Percentiles rank a stretch among this genome's conserved stretches.
Evolutionary conservation across 1,284 basidiomycete genomes (phyloP).

Genomic region (Malassezia sympodialis): DNA sequence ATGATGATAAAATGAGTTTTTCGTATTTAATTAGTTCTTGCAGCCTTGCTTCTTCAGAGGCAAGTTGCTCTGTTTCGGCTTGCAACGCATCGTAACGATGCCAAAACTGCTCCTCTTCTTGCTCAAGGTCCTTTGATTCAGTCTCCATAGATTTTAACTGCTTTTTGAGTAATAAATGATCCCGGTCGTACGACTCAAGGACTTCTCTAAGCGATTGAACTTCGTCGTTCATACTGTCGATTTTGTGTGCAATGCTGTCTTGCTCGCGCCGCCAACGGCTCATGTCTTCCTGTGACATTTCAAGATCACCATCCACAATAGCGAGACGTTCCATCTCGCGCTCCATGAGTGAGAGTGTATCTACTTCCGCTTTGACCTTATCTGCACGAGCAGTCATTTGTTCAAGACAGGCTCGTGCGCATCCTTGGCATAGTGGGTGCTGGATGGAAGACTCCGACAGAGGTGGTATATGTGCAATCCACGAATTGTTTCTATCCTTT

Average conservation of each 20-base stretch:
- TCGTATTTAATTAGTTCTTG: slow-evolving; percentile 53
- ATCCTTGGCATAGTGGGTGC: slow-evolving; percentile 92
- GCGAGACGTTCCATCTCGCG: slow-evolving; percentile 27
- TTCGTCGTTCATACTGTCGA: slow-evolving; percentile 20
- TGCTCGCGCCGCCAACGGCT: slow-evolving; percentile 8
- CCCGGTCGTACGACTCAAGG: neutral
- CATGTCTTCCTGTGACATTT: neutral
- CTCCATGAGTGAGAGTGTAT: slow-evolving; percentile 56
- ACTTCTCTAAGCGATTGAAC: slow-evolving; percentile 11
- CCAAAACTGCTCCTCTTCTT: slow-evolving; percentile 82
- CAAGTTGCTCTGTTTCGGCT: slow-evolving; percentile 59
- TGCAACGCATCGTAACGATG: slow-evolving; percentile 63
- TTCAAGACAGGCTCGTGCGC: slow-evolving; percentile 46
- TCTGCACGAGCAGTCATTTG: neutral
- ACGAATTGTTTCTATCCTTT: neutral
- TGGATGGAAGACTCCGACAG: neutral
- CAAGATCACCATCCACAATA: slow-evolving; percentile 12
- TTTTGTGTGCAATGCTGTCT: slow-evolving; percentile 12
- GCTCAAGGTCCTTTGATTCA: slow-evolving; percentile 54
- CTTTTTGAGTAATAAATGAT: neutral
- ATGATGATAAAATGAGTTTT: slow-evolving; percentile 60
- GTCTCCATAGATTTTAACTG: slow-evolving; percentile 3
- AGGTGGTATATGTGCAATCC: slow-evolving; percentile 17
- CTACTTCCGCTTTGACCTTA: slow-evolving; percentile 80
- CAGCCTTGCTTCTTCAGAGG: slow-evolving; percentile 61